Base-by-base conservation (phyloP, 2,329 filamentous ascomycete genomes). In the Fusarium burgessii region DNA sequence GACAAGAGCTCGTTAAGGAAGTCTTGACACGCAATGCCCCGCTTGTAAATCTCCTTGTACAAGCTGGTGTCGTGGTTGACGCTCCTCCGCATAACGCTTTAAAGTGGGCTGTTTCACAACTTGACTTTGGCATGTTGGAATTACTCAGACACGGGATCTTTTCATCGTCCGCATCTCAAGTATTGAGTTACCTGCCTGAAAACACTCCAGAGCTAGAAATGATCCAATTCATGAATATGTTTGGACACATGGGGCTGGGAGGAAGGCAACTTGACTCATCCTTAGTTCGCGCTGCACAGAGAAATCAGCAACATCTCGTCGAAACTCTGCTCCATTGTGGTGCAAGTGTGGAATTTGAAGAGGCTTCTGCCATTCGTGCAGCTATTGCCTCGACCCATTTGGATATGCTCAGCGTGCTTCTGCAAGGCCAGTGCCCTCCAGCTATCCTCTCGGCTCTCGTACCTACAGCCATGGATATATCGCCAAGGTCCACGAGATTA, bases 71-170 rank as follows among this genome's bases (percentile, higher is more conserved):
- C 3, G 27, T 14, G 6, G 23, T 71, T 0, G 63, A 71, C 8
- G 43, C 17, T 2, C 38, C 41, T 2, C 41, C 61, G 7, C 49
- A 66, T 7, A 62, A 62, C 11, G 58, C 68, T 5, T 17, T 71
- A 0, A 38, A 58, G 3, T 60, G 32, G 54, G 63, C 54, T 4
- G 18, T 65, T 0, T 64, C 58, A 4, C 42, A 54, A 0, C 13
- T 68, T 2, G 68, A 71, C 36, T 65, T 60, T 10, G 20, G 27
- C 2, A 35, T 65, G 3, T 20, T 71, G 3, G 58, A 71, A 6
- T 8, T 65, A 10, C 23, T 71, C 2, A 54, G 27, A 2, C 17
- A 17, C 1, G 68, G 63, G 1, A 33, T 10, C 1, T 20, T 64
- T 3, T 40, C 36, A 1, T 54, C 32, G 1, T 20, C 47, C 1